Base-by-base conservation (phyloP, 768 basidiomycete species). In the Thelephora ganbajun region DNA sequence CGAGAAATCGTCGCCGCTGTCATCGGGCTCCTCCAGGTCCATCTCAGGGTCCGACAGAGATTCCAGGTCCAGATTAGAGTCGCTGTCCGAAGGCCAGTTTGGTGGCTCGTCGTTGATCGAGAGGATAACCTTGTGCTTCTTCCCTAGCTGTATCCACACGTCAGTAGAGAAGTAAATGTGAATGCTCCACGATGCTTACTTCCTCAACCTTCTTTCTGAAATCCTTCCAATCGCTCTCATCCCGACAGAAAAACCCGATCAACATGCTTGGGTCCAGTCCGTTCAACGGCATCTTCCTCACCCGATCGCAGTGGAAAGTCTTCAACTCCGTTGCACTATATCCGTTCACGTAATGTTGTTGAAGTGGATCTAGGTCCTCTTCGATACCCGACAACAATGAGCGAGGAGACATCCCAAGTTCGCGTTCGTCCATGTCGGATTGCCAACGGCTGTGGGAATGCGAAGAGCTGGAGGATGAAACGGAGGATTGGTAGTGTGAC, bases 211-310 rank as follows among this genome's bases (percentile, higher is more conserved):
- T 69, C 49, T 63, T 67, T 52, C 78, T 71, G 48, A 97, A 75
- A 63, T 97, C 90, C 13, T 70, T 61, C 86, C 90, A 98, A 47
- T 98, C 94, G 14, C 59, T 68, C 64, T 89, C 83, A 57, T 87
- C 79, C 56, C 75, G 76, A 60, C 83, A 82, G 54, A 97, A 59
- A 60, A 99, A 98, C 11, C 93, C 93, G 50, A 98, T 74, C 6
- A 99, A 68, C 96, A 99, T 97, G 56, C 91, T 96, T 19, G 94
- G 96, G 61, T 98, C 96, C 47, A 99, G 67, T 23, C 83, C 85
- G 35, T 79, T 77, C 33, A 98, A 64, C 0, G 83, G 83, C 87
- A 98, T 94, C 76, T 94, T 97, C 59, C 90, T 73, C 35, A 98
- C 83, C 14, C 83, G 79, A n/a, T 99, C 96, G 61, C 91, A 92